Conservation (phyloP, 208 protist genomes). For the Leishmania tarentolae region DNA sequence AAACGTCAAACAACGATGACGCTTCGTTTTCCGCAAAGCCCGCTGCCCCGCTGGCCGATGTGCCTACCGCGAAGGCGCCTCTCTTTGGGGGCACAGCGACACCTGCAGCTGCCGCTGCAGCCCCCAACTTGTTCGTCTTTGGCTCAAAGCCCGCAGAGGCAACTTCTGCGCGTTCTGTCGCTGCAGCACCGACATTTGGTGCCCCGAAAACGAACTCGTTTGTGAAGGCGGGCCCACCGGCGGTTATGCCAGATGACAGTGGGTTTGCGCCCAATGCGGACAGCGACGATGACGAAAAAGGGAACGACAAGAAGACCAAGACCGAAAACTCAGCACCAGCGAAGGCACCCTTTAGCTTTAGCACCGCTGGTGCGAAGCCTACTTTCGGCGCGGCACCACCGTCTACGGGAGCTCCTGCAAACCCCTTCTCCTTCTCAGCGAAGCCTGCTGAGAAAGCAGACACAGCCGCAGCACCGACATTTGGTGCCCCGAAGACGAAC, state of each 20-base stretch:
- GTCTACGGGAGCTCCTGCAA: conserved; percentile 8
- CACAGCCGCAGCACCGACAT: background rate
- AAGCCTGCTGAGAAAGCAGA: background rate
- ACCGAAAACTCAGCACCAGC: conserved; percentile 21
- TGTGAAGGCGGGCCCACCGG: conserved; percentile 55
- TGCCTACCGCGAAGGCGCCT: background rate
- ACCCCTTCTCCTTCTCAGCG: conserved; percentile 7
- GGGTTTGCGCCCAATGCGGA: conserved; percentile 70
- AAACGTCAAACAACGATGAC: background rate
- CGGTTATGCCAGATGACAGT: conserved; percentile 60
- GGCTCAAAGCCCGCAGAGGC: background rate
- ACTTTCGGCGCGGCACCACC: conserved; percentile 26
- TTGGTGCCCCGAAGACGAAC: conserved; percentile 15
- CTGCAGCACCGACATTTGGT: conserved; percentile 1
- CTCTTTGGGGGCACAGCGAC: conserved; percentile 11
- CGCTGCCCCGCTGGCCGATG: background rate
- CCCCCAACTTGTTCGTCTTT: background rate
- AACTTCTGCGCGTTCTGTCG: background rate
- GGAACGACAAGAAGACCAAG: conserved; percentile 28
- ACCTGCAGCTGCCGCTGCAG: conserved; percentile 1
- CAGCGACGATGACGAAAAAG: conserved; percentile 63
- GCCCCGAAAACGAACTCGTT: conserved; percentile 33
- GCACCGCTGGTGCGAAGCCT: background rate
- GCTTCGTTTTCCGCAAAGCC: background rate
- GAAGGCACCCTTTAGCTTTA: conserved; percentile 37